These are phyloP conservation scores for Haberlea rhodopensis DNA, from an alignment of 257 asterid species.

Conservation along the genomic window DNA sequence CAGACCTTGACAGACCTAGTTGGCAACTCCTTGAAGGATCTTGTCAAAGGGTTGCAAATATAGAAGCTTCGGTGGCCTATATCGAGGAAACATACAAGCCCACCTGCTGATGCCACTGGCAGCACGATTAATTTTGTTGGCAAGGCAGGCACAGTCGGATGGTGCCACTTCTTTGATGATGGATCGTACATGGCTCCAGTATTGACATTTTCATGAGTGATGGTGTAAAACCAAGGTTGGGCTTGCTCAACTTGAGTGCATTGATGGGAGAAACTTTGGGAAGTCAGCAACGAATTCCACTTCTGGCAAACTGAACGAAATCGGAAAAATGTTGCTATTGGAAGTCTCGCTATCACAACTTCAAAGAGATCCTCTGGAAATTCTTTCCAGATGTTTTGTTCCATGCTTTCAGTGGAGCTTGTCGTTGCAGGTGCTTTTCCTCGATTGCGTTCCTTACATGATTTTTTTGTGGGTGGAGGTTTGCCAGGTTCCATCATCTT, in stretches of 20 bases:
- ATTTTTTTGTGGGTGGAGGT: constrained; percentile 73
- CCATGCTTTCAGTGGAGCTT: constrained; percentile 54
- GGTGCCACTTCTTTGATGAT: constrained; percentile 74
- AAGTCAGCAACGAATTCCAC: constrained; percentile 75
- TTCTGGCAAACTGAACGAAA: constrained; percentile 74
- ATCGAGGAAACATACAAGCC: constrained; percentile 92
- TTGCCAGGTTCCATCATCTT: constrained; percentile 86
- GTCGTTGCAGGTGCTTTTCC: constrained; percentile 43
- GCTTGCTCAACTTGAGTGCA: constrained; percentile 58
- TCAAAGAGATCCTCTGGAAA: constrained; percentile 93
- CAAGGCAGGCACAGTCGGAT: constrained; percentile 69
- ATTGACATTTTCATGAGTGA: constrained; percentile 69
- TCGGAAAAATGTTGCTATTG: constrained; percentile 70
- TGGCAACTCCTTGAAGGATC: constrained; percentile 82
- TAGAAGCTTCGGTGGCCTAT: constrained; percentile 74
- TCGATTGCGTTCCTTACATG: constrained; percentile 56
- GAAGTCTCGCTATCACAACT: constrained; percentile 86
- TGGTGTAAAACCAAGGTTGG: constrained; percentile 87
- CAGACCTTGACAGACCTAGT: constrained; percentile 71
- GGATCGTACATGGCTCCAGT: constrained; percentile 93
- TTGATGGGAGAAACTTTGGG: constrained; percentile 77
- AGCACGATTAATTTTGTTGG: constrained; percentile 65
- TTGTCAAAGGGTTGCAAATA: constrained; percentile 82
- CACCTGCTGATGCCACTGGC: constrained; percentile 97
- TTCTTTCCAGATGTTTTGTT: constrained; percentile 76